A percentile compares a stretch with the other conserved stretches of the same genome.
Conservation (phyloP, 192 early-diverging fungal species). For the Backusella mclennaniae region DNA sequence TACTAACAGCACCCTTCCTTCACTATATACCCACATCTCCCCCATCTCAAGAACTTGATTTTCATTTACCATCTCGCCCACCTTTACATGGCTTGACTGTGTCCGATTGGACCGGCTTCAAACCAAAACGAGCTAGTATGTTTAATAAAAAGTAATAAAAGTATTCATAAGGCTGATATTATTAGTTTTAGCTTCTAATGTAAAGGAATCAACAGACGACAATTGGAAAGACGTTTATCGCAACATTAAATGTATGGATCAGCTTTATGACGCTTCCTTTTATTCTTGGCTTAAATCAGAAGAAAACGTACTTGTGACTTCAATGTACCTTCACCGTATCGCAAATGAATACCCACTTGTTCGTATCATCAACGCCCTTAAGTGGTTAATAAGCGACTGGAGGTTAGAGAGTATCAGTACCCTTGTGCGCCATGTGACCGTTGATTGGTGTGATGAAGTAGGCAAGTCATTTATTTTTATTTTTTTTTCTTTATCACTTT, state of each 20-base stretch:
- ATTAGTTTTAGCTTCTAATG: neutral
- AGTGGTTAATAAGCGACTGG: conserved; percentile 76
- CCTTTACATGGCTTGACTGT: conserved; percentile 23
- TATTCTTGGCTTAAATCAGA: conserved; percentile 74
- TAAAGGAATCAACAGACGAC: conserved; percentile 16
- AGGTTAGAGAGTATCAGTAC: conserved; percentile 67
- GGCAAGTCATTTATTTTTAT: conserved; percentile 28
- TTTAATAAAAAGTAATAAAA: neutral
- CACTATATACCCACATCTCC: conserved; percentile 20
- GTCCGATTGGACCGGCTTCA: conserved; percentile 23
- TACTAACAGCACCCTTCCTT: conserved; percentile 13
- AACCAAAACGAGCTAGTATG: conserved; percentile 2
- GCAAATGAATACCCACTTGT: conserved; percentile 72
- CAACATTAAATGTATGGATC: conserved; percentile 75
- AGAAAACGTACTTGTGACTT: conserved; percentile 70
- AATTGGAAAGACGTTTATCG: conserved; percentile 70
- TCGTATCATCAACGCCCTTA: conserved; percentile 72
- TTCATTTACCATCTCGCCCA: conserved; percentile 26
- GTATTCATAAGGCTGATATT: neutral
- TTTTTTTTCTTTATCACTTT: conserved; percentile 24
- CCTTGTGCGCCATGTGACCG: conserved; percentile 67
- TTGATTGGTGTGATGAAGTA: conserved; percentile 62
- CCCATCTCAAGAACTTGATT: conserved; percentile 17
- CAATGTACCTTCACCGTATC: conserved; percentile 69
- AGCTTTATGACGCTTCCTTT: conserved; percentile 74